Evolutionary conservation across 169 alveolate species (phyloP).

Genomic region (Plasmodium inui): DNA sequence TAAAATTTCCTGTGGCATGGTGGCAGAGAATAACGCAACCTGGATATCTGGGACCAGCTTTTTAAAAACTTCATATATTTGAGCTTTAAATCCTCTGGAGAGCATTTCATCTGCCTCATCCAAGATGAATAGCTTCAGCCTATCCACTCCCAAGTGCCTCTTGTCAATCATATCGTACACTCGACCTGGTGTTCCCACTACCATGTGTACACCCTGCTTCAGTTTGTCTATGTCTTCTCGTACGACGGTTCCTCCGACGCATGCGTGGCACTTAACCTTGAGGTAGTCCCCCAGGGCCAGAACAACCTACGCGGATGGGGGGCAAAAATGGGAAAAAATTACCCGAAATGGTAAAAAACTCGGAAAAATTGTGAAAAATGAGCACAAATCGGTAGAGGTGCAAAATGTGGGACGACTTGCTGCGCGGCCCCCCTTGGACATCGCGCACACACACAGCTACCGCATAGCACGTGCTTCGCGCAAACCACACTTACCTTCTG

Average conservation of each 20-base stretch:
- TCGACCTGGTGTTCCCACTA: slow-evolving; percentile 99
- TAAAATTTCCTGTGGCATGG: slow-evolving; percentile 98
- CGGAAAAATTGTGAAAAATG: no score
- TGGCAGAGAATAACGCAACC: slow-evolving; percentile 98
- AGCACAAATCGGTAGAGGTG: not conserved
- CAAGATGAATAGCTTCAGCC: slow-evolving; percentile 95
- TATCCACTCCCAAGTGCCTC: slow-evolving; percentile 94
- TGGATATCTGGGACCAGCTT: slow-evolving; percentile 97
- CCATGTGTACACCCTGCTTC: slow-evolving; percentile 97
- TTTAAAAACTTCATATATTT: slow-evolving; percentile 96
- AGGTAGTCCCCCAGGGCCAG: slow-evolving; percentile 98
- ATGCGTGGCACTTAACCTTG: slow-evolving; percentile 94
- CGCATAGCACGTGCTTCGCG: not conserved
- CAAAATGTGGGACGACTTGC: not conserved
- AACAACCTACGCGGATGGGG: slow-evolving; percentile 79
- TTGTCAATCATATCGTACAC: slow-evolving; percentile 98
- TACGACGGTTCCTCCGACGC: slow-evolving; percentile 97
- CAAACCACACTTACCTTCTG: slow-evolving; percentile 87
- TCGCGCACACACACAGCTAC: not conserved
- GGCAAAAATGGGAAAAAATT: not conserved
- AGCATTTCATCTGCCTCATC: slow-evolving; percentile 99
- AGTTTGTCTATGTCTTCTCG: slow-evolving; percentile 97
- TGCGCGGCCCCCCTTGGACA: not conserved
- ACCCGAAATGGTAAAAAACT: no score
- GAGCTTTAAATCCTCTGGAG: slow-evolving; percentile 96